Conservation (phyloP, 768 basidiomycete genomes). For the Collybia mongolica region DNA sequence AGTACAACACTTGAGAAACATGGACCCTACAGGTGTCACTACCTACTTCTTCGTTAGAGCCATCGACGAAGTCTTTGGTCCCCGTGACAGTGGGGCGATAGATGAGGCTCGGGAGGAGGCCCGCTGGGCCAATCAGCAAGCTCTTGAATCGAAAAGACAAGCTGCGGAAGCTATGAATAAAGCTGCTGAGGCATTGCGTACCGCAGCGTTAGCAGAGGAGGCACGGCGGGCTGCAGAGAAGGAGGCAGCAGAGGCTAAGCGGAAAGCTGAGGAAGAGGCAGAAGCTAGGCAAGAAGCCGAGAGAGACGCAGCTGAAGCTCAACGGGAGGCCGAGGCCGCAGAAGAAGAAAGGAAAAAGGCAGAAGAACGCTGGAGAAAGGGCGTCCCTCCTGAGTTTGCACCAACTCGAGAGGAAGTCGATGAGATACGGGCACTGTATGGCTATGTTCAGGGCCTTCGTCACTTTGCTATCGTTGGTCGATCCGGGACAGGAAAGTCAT, state of each 20-base stretch:
- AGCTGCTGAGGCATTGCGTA: neutral
- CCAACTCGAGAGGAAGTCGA: neutral
- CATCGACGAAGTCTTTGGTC: too few relatives aligned
- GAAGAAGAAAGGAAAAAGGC: neutral
- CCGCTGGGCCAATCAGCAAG: neutral
- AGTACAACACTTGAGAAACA: too few relatives aligned
- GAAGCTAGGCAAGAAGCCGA: neutral
- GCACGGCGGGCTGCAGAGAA: neutral
- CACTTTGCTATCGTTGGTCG: conserved; percentile 31
- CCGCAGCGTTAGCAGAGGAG: neutral
- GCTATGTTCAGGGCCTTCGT: neutral
- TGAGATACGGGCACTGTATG: neutral
- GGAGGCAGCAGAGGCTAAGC: conserved; percentile 1
- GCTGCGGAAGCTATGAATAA: neutral
- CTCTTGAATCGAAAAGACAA: neutral
- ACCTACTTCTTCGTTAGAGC: too few relatives aligned
- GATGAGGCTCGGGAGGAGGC: neutral
- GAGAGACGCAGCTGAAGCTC: neutral
- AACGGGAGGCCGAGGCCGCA: neutral
- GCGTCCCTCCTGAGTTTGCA: neutral
- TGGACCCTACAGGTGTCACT: too few relatives aligned
- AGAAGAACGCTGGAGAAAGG: conserved; percentile 3
- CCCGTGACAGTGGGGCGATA: neutral
- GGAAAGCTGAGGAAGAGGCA: neutral
- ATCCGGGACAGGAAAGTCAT: conserved; percentile 33